Base-by-base conservation (phyloP, 73 alveolate species). In the Symbiodinium natans region DNA sequence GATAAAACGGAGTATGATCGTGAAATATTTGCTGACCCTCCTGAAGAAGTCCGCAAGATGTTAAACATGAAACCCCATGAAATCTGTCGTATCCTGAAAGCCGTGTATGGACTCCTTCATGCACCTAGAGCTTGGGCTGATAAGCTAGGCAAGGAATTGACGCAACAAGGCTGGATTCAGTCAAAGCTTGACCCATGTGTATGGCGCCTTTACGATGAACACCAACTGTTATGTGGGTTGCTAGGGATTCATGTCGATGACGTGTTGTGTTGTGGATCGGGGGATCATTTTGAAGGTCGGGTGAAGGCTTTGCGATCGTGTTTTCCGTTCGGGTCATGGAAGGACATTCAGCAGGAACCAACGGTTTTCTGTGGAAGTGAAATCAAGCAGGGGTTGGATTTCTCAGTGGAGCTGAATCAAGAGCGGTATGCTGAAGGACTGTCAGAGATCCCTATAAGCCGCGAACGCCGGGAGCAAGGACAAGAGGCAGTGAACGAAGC, bases 71-170 rank as follows among this genome's bases (percentile, higher is more conserved):
- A 83, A 41, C 75, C 38, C 1, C 0, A 41, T 2, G 75, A 83
- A n/a, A 9, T 83, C 43, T 27, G 38, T 3, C 25, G 93, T 0
- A 46, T 84, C 52, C 19, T n/a, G 52, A 84, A 84, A 48, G 93
- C 54, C 17, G 33, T 84, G 25, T 84, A 84, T n/a, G 93, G 93
- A 0, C 19, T 84, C 1, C 80, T 42, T 17, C 92, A 83, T 25
- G 92, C 92, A 3, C 92, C 92, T 21, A 7, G 92, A 27, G 74
- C 43, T 27, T 83, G 93, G 93, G 11, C 52, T 54, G 93, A 84
- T 15, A 84, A 84, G 34, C 54, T 43, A 17, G 17, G 46, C 0
- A 27, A 10, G 2, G 93, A 42, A 4, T 23, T 84, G 93, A 40
- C 1, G 27, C 74, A 17, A 73, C 41, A 83, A 6, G 92, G 31